Conservation (phyloP, 2,329 filamentous ascomycete species). For the Scopulariopsis brevicaulis region DNA sequence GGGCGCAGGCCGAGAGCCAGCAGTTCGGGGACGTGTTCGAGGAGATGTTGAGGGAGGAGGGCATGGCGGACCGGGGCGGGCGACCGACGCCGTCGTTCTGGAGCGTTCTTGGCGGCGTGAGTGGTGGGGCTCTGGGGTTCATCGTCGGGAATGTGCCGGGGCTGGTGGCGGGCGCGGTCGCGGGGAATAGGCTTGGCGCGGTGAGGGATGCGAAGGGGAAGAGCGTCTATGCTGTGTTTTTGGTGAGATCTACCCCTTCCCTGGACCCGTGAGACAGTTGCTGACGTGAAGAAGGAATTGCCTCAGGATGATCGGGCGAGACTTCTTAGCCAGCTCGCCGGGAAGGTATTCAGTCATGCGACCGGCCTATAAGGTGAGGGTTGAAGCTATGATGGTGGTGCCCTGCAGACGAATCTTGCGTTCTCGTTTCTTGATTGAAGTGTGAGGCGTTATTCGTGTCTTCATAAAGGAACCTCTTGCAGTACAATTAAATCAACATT, state of each 20-base stretch:
- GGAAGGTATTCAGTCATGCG: slow-evolving; percentile 75
- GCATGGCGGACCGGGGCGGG: slow-evolving; percentile 59
- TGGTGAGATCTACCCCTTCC: slow-evolving; percentile 24
- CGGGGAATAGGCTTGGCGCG: slow-evolving; percentile 83
- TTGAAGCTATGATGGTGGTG: neutral
- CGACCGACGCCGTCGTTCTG: slow-evolving; percentile 62
- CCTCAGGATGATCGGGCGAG: slow-evolving; percentile 72
- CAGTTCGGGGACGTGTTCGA: slow-evolving; percentile 87
- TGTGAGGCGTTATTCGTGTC: neutral
- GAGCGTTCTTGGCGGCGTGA: slow-evolving; percentile 73
- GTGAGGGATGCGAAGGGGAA: slow-evolving; percentile 85
- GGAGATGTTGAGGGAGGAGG: slow-evolving; percentile 79
- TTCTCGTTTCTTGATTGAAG: neutral
- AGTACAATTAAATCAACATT: neutral
- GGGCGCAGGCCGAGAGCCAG: slow-evolving; percentile 50
- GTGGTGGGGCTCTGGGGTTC: slow-evolving; percentile 84
- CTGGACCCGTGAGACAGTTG: neutral
- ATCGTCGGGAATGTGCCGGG: slow-evolving; percentile 91
- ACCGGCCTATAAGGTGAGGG: slow-evolving; percentile 36
- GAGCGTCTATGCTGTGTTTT: slow-evolving; percentile 87
- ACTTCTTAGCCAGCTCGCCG: slow-evolving; percentile 72
- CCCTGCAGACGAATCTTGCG: no score
- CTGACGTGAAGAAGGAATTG: slow-evolving; percentile 40
- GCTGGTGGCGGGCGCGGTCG: slow-evolving; percentile 78
- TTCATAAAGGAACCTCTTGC: neutral